These are phyloP conservation scores for Wickerhamomyces rabaulensis DNA, from an alignment of 805 yeast species.

Conservation along the genomic window DNA sequence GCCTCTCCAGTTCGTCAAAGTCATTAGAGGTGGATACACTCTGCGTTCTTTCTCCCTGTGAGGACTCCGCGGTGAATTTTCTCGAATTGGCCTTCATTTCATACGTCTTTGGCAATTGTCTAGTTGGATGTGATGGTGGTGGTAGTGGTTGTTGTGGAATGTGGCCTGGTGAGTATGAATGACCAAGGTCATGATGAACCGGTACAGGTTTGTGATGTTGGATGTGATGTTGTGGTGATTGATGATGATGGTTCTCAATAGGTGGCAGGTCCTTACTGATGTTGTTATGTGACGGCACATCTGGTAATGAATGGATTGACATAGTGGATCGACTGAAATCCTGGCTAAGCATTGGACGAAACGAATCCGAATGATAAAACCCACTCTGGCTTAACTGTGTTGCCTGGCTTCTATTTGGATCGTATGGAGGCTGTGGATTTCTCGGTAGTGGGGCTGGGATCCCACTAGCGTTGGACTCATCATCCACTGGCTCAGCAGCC, in stretches of 20 bases:
- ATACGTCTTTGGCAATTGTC: background rate
- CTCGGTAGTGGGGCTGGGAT: constrained; percentile 23
- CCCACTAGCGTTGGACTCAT: background rate
- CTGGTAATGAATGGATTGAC: constrained; percentile 20
- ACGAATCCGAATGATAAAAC: background rate
- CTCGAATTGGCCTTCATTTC: background rate
- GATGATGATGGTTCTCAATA: background rate
- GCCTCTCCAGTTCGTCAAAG: constrained; percentile 29
- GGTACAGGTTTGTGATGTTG: background rate
- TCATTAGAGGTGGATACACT: constrained; percentile 12
- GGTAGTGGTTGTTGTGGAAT: background rate
- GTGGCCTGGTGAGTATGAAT: constrained; percentile 1
- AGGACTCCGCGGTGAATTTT: constrained; percentile 1
- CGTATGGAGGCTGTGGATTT: background rate
- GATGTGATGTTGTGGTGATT: background rate
- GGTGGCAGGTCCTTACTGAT: constrained; percentile 6
- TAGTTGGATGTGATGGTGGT: background rate
- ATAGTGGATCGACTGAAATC: constrained; percentile 2
- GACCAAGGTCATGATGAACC: background rate
- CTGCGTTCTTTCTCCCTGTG: background rate
- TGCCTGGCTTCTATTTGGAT: background rate
- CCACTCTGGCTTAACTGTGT: background rate
- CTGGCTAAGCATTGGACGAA: background rate
- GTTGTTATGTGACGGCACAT: constrained; percentile 15
- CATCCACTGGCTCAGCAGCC: background rate